phyloP scores from a whole-genome alignment of 176 grass and related monocot species.

The Phyllostachys edulis region DNA sequence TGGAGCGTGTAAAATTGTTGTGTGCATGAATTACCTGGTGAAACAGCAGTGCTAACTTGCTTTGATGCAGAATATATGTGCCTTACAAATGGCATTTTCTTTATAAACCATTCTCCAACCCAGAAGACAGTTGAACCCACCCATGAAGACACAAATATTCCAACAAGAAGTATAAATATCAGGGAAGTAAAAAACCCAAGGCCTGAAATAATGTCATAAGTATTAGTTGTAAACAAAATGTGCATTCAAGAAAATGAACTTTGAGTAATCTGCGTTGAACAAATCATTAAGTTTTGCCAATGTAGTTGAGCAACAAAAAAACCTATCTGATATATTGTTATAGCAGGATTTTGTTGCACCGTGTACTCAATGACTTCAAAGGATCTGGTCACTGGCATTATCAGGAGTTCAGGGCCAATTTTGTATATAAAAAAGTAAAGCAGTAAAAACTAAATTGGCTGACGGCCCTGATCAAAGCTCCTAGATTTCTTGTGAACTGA shows the following conservation, averaged over 20 bases:
- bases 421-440: background rate
- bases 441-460: slow-evolving; percentile 10
- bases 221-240: background rate
- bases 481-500: background rate
- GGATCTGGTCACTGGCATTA: background rate
- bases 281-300: slow-evolving; percentile 17
- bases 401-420: background rate
- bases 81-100: slow-evolving; percentile 88
- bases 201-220: slow-evolving; percentile 53
- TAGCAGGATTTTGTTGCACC: background rate
- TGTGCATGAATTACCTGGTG: slow-evolving; percentile 66
- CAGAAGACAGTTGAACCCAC: slow-evolving; percentile 88
- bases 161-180: slow-evolving; percentile 90
- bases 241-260: slow-evolving; percentile 23
- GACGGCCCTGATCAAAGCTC: background rate
- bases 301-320: background rate
- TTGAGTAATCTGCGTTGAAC: background rate
- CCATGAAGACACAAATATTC: slow-evolving; percentile 99
- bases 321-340: slow-evolving; percentile 15
- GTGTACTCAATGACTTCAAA: background rate
- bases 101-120: slow-evolving; percentile 96
- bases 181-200: slow-evolving; percentile 98
- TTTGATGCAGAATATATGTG: slow-evolving; percentile 99
- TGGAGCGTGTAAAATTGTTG: background rate
- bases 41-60: slow-evolving; percentile 96